Percentiles rank a stretch among this genome's conserved stretches.
These are phyloP conservation scores for Clitopilus passeckerianus DNA, from an alignment of 768 basidiomycete genomes.

Conservation along the genomic window DNA sequence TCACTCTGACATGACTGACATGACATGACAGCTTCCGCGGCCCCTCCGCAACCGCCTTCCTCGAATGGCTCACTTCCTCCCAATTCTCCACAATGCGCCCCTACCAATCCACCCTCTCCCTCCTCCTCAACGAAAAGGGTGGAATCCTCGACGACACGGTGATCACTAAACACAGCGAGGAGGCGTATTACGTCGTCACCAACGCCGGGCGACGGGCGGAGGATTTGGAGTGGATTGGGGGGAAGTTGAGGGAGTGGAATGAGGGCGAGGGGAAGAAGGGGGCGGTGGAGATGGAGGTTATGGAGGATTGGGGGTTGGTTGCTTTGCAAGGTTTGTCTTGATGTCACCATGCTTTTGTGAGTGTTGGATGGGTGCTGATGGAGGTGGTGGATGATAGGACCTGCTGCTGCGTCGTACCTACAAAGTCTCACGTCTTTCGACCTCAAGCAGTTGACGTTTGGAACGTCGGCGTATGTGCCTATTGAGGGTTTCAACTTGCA, in stretches of 20 bases:
- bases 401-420: slow-evolving; percentile 74
- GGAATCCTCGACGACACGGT: slow-evolving; percentile 97
- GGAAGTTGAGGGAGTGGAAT: slow-evolving; percentile 78
- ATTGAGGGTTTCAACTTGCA: slow-evolving; percentile 79
- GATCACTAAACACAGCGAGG: slow-evolving; percentile 76
- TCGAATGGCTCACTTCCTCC: slow-evolving; percentile 88
- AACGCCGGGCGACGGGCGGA: slow-evolving; percentile 85
- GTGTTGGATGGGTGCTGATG: background rate
- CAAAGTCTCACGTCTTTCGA: slow-evolving; percentile 75
- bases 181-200: slow-evolving; percentile 92
- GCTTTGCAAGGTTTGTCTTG: slow-evolving; percentile 80
- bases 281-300: slow-evolving; percentile 72
- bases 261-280: slow-evolving; percentile 45
- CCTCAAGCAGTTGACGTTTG: slow-evolving; percentile 73
- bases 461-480: slow-evolving; percentile 75
- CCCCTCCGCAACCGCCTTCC: slow-evolving; percentile 68
- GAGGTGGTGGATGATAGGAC: slow-evolving; percentile 43
- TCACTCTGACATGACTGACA: background rate
- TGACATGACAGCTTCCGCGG: slow-evolving; percentile 66
- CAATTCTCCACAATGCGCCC: slow-evolving; percentile 63
- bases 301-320: slow-evolving; percentile 83
- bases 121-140: slow-evolving; percentile 82
- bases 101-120: slow-evolving; percentile 81
- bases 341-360: background rate
- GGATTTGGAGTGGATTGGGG: slow-evolving; percentile 75